Conservation (phyloP, 805 yeast species). For the Kodamaea neixiangensis region DNA sequence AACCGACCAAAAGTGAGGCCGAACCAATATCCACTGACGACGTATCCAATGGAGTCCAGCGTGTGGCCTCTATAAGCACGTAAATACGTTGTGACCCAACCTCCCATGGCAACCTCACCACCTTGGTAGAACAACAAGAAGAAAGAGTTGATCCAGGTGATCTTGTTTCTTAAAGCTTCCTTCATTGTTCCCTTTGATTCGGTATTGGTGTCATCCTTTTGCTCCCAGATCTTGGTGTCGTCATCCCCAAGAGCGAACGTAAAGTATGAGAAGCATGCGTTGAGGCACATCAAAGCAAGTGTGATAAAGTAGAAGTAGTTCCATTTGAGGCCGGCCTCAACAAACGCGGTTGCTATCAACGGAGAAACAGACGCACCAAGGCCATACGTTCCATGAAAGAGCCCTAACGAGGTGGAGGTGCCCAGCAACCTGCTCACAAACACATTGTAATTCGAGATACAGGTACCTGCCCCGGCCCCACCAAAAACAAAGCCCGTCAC, state of each 20-base stretch:
- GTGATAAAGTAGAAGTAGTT: constrained; percentile 21
- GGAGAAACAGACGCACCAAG: constrained; percentile 28
- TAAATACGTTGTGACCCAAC: constrained; percentile 27
- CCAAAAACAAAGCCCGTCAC: constrained; percentile 26
- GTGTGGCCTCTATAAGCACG: constrained; percentile 21
- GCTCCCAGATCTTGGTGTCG: constrained; percentile 15
- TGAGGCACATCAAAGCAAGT: constrained; percentile 17
- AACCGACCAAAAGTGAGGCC: constrained; percentile 26
- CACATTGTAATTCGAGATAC: constrained; percentile 23
- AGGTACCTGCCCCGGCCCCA: constrained; percentile 23
- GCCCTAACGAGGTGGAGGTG: constrained; percentile 20
- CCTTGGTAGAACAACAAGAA: constrained; percentile 24
- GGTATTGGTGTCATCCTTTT: constrained; percentile 9
- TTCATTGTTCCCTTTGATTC: constrained; percentile 10
- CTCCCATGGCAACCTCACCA: constrained; percentile 23
- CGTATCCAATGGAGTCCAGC: constrained; percentile 20
- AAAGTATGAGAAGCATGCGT: constrained; percentile 8
- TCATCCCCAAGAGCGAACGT: constrained; percentile 19
- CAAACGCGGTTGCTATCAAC: constrained; percentile 20
- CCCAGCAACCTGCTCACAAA: constrained; percentile 24
- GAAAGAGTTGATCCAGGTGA: constrained; percentile 23
- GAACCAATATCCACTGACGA: constrained; percentile 26
- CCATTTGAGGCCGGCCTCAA: constrained; percentile 19
- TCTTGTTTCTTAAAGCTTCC: constrained; percentile 17
- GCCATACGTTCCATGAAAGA: constrained; percentile 27